Percentiles rank a stretch among this genome's conserved stretches.
Evolutionary conservation across 345 rosid genomes (phyloP).

Genomic region (Kandelia obovata): DNA sequence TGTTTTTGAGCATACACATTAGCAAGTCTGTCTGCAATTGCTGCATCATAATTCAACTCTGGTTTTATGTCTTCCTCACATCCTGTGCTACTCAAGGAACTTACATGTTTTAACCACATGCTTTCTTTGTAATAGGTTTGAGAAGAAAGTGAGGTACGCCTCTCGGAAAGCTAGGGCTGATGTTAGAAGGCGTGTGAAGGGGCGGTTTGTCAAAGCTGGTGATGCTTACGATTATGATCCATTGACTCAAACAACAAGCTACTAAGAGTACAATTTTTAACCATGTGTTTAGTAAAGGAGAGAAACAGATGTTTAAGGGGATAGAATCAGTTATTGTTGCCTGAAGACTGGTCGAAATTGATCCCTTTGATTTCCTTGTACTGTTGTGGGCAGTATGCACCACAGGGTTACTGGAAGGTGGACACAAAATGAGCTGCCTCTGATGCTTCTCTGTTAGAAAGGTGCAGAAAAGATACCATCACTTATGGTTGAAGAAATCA

Average conservation of each 20-base stretch:
- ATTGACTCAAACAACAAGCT: conserved; percentile 75
- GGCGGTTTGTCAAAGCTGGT: conserved; percentile 93
- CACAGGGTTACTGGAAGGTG: conserved; percentile 20
- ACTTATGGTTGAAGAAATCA: conserved; percentile 17
- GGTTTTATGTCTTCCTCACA: not conserved
- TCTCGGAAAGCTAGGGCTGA: conserved; percentile 99
- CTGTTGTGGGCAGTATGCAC: conserved; percentile 28
- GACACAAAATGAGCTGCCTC: conserved; percentile 19
- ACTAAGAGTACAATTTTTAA: conserved; percentile 38
- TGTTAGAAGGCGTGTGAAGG: conserved; percentile 92
- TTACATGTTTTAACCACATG: conserved; percentile 3
- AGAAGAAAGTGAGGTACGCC: conserved; percentile 87
- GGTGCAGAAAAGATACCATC: conserved; percentile 11
- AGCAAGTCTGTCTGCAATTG: not conserved
- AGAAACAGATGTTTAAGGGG: conserved; percentile 16
- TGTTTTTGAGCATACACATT: not conserved
- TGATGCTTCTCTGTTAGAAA: conserved; percentile 25
- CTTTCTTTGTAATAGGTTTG: conserved; percentile 55
- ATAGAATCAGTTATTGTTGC: conserved; percentile 22
- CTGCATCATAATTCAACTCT: not conserved
- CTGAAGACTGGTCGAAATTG: conserved; percentile 21
- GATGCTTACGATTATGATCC: conserved; percentile 97
- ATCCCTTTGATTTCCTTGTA: conserved; percentile 17
- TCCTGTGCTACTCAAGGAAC: not conserved
- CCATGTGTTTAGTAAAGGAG: conserved; percentile 19